phyloP scores from a whole-genome alignment of 495 filamentous ascomycete species.

The Aspergillus carlsbadensis region DNA sequence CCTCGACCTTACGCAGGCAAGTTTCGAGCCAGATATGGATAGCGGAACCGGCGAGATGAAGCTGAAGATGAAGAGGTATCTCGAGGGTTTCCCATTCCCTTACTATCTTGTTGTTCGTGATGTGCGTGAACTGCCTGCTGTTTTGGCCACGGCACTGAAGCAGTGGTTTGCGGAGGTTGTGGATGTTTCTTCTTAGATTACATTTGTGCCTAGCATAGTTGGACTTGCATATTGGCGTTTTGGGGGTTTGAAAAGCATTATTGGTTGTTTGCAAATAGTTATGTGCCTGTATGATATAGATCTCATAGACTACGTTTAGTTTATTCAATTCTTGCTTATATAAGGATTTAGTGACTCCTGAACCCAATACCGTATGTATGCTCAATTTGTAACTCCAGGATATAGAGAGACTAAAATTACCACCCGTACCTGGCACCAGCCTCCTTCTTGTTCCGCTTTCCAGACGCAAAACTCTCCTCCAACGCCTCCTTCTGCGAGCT shows the following conservation, averaged over 20 bases:
- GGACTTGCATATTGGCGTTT: constrained; percentile 6
- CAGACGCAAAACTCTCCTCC: constrained; percentile 83
- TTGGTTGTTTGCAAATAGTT: constrained; percentile 10
- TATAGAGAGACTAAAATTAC: constrained; percentile 33
- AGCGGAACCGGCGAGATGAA: constrained; percentile 56
- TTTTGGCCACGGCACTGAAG: constrained; percentile 82
- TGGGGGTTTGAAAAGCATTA: constrained; percentile 5
- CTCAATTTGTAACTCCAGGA: background rate
- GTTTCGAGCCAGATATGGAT: constrained; percentile 62
- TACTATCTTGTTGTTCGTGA: constrained; percentile 95
- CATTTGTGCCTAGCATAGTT: background rate
- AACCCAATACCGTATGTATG: background rate
- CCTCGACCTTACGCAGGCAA: constrained; percentile 75
- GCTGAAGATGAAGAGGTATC: constrained; percentile 79
- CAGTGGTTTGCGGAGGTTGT: constrained; percentile 97
- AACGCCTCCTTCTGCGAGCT: constrained; percentile 76
- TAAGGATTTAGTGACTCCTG: too few species aligned
- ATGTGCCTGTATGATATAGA: background rate
- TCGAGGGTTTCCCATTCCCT: constrained; percentile 93
- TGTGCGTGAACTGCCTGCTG: constrained; percentile 83
- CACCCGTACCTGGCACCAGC: constrained; percentile 83
- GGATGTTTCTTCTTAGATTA: constrained; percentile 49
- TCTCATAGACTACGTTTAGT: background rate
- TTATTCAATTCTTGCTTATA: background rate
- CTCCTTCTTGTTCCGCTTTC: constrained; percentile 70